phyloP scores from a whole-genome alignment of 2,329 filamentous ascomycete genomes.

The Exophiala phaeomuriformis region DNA sequence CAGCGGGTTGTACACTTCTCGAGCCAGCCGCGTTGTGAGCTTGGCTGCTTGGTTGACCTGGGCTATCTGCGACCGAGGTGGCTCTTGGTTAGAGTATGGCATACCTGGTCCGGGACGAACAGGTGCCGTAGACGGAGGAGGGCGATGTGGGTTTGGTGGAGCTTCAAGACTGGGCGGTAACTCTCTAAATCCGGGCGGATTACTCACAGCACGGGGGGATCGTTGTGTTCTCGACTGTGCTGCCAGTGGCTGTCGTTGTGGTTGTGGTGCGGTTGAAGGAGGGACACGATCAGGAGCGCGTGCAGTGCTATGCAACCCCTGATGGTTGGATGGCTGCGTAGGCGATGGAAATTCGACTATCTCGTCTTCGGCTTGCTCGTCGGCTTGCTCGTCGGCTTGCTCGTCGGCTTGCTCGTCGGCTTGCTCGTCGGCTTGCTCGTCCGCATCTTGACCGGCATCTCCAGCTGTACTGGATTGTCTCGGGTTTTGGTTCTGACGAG shows the following conservation, averaged over 20 bases:
- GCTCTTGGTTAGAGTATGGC: neutral
- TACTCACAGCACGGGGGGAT: neutral
- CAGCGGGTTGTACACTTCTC: slow-evolving; percentile 10
- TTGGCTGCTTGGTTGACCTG: slow-evolving; percentile 14
- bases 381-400: neutral
- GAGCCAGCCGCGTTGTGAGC: slow-evolving; percentile 10
- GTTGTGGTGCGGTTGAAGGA: slow-evolving; percentile 1
- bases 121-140: neutral
- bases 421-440: neutral
- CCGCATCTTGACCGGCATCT: neutral
- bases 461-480: too few relatives aligned
- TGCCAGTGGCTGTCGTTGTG: slow-evolving; percentile 7
- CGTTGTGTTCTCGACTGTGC: neutral
- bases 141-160: slow-evolving; percentile 2
- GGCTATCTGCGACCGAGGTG: neutral
- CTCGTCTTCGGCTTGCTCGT: neutral
- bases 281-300: neutral
- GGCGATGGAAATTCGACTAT: neutral
- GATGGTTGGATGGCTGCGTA: neutral
- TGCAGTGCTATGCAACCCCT: too few relatives aligned
- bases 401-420: neutral
- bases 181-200: too few relatives aligned
- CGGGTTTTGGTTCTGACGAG: too few relatives aligned
- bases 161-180: slow-evolving; percentile 3
- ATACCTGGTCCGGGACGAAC: neutral